phyloP scores from a whole-genome alignment of 129 eudicot genomes.

The Glebionis coronaria region DNA sequence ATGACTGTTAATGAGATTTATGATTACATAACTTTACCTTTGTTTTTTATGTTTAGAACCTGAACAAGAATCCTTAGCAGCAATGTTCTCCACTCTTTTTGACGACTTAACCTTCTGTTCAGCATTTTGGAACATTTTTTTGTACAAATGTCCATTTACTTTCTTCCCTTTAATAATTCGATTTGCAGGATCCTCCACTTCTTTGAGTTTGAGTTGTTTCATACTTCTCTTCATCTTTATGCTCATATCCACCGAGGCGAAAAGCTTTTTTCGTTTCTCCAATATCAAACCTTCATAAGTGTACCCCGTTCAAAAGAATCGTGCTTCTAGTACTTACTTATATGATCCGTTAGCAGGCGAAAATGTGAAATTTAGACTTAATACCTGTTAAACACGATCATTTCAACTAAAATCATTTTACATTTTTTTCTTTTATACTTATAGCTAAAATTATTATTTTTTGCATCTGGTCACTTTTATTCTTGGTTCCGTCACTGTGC shows the following conservation, averaged over 20 bases:
- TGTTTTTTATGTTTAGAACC: constrained; percentile 11
- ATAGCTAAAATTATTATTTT: too few species aligned
- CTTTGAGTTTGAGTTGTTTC: background rate
- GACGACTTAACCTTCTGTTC: constrained; percentile 8
- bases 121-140: background rate
- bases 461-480: too few species aligned
- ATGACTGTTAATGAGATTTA: background rate
- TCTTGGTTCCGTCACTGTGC: too few species aligned
- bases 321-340: too few species aligned
- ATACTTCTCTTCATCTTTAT: background rate
- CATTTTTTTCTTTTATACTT: too few species aligned
- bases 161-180: background rate
- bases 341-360: too few species aligned
- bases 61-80: background rate
- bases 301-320: too few species aligned
- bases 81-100: background rate
- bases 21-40: background rate
- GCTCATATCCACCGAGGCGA: constrained; percentile 1
- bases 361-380: too few species aligned
- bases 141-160: constrained; percentile 17
- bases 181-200: background rate
- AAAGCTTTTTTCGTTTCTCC: background rate
- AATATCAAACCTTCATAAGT: too few species aligned
- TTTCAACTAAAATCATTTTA: too few species aligned
- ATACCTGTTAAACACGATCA: too few species aligned